Percentiles rank a stretch among this genome's conserved stretches.
phyloP scores from a whole-genome alignment of 257 asterid genomes.

The Rubia yunnanensis region DNA sequence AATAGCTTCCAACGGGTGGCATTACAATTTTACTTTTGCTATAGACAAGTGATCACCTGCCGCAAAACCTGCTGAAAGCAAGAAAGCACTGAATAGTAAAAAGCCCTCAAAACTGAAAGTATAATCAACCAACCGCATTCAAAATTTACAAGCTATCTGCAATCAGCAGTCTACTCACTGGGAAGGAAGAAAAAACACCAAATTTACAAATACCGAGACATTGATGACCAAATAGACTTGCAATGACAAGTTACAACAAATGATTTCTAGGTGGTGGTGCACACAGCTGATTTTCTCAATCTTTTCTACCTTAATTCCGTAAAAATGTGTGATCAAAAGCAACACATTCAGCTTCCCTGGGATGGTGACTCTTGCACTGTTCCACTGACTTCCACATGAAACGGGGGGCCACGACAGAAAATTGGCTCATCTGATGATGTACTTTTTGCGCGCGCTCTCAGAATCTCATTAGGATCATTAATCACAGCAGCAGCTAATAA shows the following conservation, averaged over 20 bases:
- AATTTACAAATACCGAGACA: neutral
- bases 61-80: too few species aligned
- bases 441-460: constrained; percentile 79
- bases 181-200: neutral
- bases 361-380: constrained; percentile 18
- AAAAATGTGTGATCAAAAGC: neutral
- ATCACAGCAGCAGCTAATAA: constrained; percentile 90
- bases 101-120: neutral
- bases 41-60: too few species aligned
- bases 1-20: too few species aligned
- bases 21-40: too few species aligned
- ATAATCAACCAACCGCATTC: neutral
- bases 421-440: constrained; percentile 67
- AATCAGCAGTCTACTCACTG: neutral
- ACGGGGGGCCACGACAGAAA: constrained; percentile 94
- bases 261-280: neutral
- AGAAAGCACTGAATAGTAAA: too few species aligned
- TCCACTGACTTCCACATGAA: constrained; percentile 78
- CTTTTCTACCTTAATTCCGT: neutral
- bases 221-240: neutral
- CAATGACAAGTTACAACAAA: neutral
- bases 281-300: neutral
- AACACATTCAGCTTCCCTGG: neutral
- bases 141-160: neutral
- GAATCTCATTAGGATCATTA: constrained; percentile 82